These are phyloP conservation scores for Saccharomyces uvarum DNA, from an alignment of 1,139 yeast genomes.

Conservation along the genomic window DNA sequence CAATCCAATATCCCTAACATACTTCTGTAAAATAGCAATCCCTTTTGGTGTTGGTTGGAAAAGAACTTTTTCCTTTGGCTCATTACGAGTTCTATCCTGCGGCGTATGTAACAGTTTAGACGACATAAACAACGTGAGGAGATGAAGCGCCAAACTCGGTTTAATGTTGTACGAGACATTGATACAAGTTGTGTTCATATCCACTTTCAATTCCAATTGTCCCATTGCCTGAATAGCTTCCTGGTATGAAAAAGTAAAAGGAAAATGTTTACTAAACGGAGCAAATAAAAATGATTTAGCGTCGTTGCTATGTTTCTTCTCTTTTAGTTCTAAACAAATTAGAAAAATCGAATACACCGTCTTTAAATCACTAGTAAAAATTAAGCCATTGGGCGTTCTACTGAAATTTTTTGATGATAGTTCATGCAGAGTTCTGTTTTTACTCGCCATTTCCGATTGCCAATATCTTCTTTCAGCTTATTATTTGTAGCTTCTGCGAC, in stretches of 20 bases:
- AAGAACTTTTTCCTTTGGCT: slow-evolving; percentile 37
- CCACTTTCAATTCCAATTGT: slow-evolving; percentile 42
- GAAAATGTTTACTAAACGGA: slow-evolving; percentile 28
- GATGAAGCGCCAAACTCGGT: slow-evolving; percentile 42
- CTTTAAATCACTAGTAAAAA: slow-evolving; percentile 50
- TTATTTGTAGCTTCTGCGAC: not conserved
- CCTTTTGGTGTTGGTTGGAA: slow-evolving; percentile 94
- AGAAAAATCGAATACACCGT: slow-evolving; percentile 49
- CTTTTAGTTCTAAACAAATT: slow-evolving; percentile 41
- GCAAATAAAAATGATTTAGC: slow-evolving; percentile 21
- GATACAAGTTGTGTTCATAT: slow-evolving; percentile 46
- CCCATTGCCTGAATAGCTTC: slow-evolving; percentile 50
- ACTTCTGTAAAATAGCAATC: slow-evolving; percentile 56
- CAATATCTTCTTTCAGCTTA: not conserved
- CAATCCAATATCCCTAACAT: slow-evolving; percentile 52
- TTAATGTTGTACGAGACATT: slow-evolving; percentile 55
- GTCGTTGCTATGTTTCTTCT: slow-evolving; percentile 15
- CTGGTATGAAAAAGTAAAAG: slow-evolving; percentile 48
- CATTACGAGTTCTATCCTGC: slow-evolving; percentile 55
- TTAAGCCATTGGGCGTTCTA: slow-evolving; percentile 45
- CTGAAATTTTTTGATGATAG: slow-evolving; percentile 38
- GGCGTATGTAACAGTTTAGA: slow-evolving; percentile 75
- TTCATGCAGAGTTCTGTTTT: slow-evolving; percentile 35
- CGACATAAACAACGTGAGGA: slow-evolving; percentile 50
- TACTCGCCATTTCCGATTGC: not conserved